phyloP scores from a whole-genome alignment of 192 early-diverging fungal genomes.

The Phycomyces nitens region DNA sequence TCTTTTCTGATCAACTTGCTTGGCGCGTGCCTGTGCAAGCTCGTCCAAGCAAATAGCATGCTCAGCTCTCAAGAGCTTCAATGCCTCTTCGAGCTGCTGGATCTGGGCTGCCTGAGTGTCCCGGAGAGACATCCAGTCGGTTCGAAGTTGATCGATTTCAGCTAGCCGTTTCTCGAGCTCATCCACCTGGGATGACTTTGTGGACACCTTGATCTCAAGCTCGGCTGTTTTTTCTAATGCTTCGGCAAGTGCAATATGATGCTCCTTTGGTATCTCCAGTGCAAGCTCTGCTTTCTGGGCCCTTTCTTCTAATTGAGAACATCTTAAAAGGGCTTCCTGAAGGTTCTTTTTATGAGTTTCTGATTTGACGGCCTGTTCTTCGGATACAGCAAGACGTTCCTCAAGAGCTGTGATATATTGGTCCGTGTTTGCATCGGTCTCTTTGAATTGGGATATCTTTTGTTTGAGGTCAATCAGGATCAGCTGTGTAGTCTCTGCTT shows the following conservation, averaged over 20 bases:
- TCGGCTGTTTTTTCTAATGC: slow-evolving; percentile 7
- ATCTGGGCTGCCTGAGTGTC: too few species aligned
- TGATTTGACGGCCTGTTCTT: slow-evolving; percentile 9
- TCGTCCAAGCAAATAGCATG: too few species aligned
- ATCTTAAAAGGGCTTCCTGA: background rate
- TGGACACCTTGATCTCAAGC: too few species aligned
- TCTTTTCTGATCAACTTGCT: too few species aligned
- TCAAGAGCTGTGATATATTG: slow-evolving; percentile 42
- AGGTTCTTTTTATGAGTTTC: slow-evolving; percentile 2
- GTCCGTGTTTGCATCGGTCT: slow-evolving; percentile 38
- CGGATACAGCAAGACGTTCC: slow-evolving; percentile 4
- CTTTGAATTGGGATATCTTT: slow-evolving; percentile 51
- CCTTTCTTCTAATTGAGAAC: background rate
- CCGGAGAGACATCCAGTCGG: too few species aligned
- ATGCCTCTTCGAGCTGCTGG: too few species aligned
- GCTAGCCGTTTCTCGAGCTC: background rate
- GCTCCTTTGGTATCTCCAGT: too few species aligned
- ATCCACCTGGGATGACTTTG: background rate
- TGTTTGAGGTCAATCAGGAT: slow-evolving; percentile 29
- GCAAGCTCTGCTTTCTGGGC: slow-evolving; percentile 3
- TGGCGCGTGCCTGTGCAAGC: too few species aligned
- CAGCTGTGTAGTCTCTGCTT: slow-evolving; percentile 29
- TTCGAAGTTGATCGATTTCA: too few species aligned
- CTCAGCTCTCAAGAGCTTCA: too few species aligned
- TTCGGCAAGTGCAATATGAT: too few species aligned